Base-by-base conservation (phyloP, 2,329 filamentous ascomycete genomes). In the Diplodia scrobiculata region DNA sequence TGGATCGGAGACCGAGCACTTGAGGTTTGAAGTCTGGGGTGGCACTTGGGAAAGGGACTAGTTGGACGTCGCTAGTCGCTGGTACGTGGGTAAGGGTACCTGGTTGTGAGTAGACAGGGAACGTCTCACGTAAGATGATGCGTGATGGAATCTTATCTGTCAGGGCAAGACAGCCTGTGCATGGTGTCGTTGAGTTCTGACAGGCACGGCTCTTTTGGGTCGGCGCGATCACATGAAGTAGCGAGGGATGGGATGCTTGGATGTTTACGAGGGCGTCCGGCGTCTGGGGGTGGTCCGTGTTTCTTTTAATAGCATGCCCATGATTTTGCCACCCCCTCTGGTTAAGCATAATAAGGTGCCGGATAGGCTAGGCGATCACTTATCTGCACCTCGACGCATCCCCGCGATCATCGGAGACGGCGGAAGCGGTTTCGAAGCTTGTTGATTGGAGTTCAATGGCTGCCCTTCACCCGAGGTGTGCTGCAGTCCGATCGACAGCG, bases 271-370 rank as follows among this genome's bases (percentile, higher is more conserved):
- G 21, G 53, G 17, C 36, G 45, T 48, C 25, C 48, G 41, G 58
- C 9, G 27, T 11, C 29, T 2, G 13, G 11, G 27, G 38, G n/a
- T 25, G 45, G 45, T 17, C 41, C 41, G 58, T 62, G 58, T 62
- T 62, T 36, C 58, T 62, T 50, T 62, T 62, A 50, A 50, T 62
- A 62, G 41, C 41, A 14, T 45, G 58, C 6, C 21, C 45, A n/a
- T 51, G 29, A 45, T 21, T 36, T 62, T 19, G 36, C 41, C 29
- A 19, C 52, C n/a, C 5, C 13, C 7, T 32, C 4, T 6, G 14
- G 27, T 62, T 38, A 50, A 62, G 58, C 58, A 62, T 50, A 25
- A 59, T 5, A 27, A 27, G 48, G 11, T 36, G 53, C 29, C 5
- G 10, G 14, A 21, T 14, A 10, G 9, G 53, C 41, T 19, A 25